phyloP scores from a whole-genome alignment of 176 grass and related monocot species.

The Eragrostis curvula region DNA sequence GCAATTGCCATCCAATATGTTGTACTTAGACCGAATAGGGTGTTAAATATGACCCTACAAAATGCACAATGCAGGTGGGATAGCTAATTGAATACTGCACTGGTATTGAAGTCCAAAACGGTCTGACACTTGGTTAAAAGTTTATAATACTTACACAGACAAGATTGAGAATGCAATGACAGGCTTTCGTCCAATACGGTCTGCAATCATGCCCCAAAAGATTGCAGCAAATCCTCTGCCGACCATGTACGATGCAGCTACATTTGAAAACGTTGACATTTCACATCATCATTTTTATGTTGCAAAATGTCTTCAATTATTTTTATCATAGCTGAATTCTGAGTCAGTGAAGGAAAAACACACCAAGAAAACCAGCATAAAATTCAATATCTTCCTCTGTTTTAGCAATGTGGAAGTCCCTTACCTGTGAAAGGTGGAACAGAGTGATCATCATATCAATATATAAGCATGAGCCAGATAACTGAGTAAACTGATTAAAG shows the following conservation, averaged over 20 bases:
- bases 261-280: slow-evolving; percentile 25
- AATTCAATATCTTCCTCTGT: slow-evolving; percentile 67
- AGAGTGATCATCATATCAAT: neutral
- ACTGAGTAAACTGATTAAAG: neutral
- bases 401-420: slow-evolving; percentile 52
- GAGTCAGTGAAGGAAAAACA: neutral
- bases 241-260: slow-evolving; percentile 63
- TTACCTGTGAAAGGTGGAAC: slow-evolving; percentile 30
- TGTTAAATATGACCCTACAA: slow-evolving; percentile 55
- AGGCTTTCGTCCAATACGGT: slow-evolving; percentile 54
- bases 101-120: neutral
- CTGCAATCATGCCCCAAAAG: slow-evolving; percentile 57
- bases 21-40: slow-evolving; percentile 57
- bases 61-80: neutral
- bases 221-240: slow-evolving; percentile 49
- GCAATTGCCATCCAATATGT: slow-evolving; percentile 67
- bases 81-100: neutral
- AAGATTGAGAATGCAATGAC: slow-evolving; percentile 49
- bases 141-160: slow-evolving; percentile 42
- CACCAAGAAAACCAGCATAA: slow-evolving; percentile 70
- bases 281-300: neutral
- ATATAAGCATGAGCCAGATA: neutral
- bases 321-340: neutral
- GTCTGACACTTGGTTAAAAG: neutral
- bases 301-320: neutral